Conservation (phyloP, 2,329 filamentous ascomycete species). For the Trichophyton simii region DNA sequence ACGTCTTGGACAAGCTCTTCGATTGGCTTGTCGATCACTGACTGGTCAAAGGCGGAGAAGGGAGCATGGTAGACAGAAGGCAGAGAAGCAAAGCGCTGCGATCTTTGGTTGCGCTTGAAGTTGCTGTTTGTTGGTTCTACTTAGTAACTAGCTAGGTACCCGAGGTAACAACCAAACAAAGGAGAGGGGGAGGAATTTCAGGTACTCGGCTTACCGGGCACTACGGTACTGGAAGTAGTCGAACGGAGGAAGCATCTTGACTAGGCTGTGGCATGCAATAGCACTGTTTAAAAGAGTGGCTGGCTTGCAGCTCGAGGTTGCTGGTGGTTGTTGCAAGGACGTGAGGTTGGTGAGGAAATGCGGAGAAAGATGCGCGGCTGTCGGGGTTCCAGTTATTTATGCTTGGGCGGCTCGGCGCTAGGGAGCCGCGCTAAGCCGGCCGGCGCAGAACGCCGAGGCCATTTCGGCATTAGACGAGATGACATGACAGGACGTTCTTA, state of each 20-base stretch:
- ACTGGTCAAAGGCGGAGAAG: constrained; percentile 52
- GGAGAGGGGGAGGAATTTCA: neutral
- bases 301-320: neutral
- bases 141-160: constrained; percentile 7
- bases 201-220: constrained; percentile 48
- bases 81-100: constrained; percentile 55
- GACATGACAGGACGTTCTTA: too few relatives aligned
- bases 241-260: constrained; percentile 40
- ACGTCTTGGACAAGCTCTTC: constrained; percentile 66
- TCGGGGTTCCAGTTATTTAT: neutral
- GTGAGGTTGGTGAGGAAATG: neutral
- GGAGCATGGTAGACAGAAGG: constrained; percentile 51
- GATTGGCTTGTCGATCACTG: constrained; percentile 61
- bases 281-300: neutral
- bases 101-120: constrained; percentile 67
- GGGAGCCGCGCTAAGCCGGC: neutral
- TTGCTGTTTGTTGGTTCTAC: constrained; percentile 39
- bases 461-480: neutral
- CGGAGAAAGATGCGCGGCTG: neutral
- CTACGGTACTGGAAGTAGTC: constrained; percentile 59
- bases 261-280: neutral
- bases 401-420: neutral
- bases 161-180: neutral
- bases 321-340: neutral
- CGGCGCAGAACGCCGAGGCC: neutral